A percentile compares a stretch with the other conserved stretches of the same genome.
phyloP scores from a whole-genome alignment of 208 protist species.

The Acanthamoeba healyi region DNA sequence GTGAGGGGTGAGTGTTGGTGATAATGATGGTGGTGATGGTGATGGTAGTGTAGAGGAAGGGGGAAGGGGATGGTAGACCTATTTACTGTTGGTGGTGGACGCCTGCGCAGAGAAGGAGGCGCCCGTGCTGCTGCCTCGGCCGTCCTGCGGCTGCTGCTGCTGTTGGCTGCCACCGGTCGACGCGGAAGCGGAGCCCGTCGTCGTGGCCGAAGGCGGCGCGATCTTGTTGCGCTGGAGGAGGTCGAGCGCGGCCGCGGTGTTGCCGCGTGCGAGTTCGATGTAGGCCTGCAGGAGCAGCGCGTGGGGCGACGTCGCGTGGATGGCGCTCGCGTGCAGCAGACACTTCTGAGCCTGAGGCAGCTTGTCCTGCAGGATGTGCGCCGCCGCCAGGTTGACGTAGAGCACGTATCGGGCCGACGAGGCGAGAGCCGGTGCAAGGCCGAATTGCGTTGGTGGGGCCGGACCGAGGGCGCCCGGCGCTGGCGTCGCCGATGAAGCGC shows the following conservation, averaged over 20 bases:
- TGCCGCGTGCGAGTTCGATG: slow-evolving; percentile 14
- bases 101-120: too few species aligned
- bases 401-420: neutral
- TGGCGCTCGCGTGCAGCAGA: neutral
- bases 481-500: neutral
- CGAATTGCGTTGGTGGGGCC: neutral
- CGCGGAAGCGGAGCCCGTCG: too few species aligned
- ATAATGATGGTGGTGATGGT: too few species aligned
- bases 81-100: too few species aligned
- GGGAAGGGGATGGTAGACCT: too few species aligned
- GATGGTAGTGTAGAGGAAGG: too few species aligned
- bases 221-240: slow-evolving; percentile 16
- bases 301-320: neutral
- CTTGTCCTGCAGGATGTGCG: slow-evolving; percentile 60
- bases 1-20: too few species aligned
- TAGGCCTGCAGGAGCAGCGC: slow-evolving; percentile 38
- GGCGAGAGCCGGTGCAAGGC: neutral
- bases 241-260: slow-evolving; percentile 24
- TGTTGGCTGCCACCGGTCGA: too few species aligned
- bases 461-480: neutral
- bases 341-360: neutral
- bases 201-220: too few species aligned
- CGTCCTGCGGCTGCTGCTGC: too few species aligned
- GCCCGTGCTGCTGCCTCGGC: too few species aligned
- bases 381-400: slow-evolving; percentile 69